Percentiles rank a stretch among this genome's conserved stretches.
Evolutionary conservation across 805 yeast genomes (phyloP).

Genomic region (Lachancea mirantina): DNA sequence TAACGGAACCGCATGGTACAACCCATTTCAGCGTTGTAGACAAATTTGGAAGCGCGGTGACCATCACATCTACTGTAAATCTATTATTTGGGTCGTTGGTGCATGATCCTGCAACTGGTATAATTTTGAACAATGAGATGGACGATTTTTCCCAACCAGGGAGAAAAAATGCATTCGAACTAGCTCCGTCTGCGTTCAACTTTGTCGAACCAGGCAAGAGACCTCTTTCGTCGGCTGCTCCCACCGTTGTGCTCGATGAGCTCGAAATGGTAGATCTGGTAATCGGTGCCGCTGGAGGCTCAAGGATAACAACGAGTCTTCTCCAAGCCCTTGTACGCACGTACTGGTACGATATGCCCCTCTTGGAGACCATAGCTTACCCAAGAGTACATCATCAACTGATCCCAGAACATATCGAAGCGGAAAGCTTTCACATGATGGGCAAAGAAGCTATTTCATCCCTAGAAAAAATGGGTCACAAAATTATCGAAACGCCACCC

Average conservation of each 20-base stretch:
- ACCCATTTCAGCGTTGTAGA: slow-evolving; percentile 82
- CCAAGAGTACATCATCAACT: slow-evolving; percentile 90
- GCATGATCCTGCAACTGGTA: slow-evolving; percentile 75
- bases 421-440: slow-evolving; percentile 45
- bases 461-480: slow-evolving; percentile 44
- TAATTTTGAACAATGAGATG: slow-evolving; percentile 84
- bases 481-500: slow-evolving; percentile 35
- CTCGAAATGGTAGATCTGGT: slow-evolving; percentile 51
- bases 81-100: slow-evolving; percentile 75
- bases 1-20: slow-evolving; percentile 83
- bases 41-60: slow-evolving; percentile 63
- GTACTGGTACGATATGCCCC: slow-evolving; percentile 48
- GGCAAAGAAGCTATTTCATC: slow-evolving; percentile 35
- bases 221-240: slow-evolving; percentile 80
- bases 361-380: slow-evolving; percentile 63
- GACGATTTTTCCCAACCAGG: slow-evolving; percentile 83
- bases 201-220: slow-evolving; percentile 68
- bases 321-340: slow-evolving; percentile 70
- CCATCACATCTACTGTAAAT: slow-evolving; percentile 85
- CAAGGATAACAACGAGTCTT: slow-evolving; percentile 74
- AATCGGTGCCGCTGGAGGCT: slow-evolving; percentile 94
- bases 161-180: slow-evolving; percentile 64
- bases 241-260: slow-evolving; percentile 54
- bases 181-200: slow-evolving; percentile 76
- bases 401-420: slow-evolving; percentile 57